These are phyloP conservation scores for Curvularia sp. DNA, from an alignment of 2,329 filamentous ascomycete genomes.

Conservation along the genomic window DNA sequence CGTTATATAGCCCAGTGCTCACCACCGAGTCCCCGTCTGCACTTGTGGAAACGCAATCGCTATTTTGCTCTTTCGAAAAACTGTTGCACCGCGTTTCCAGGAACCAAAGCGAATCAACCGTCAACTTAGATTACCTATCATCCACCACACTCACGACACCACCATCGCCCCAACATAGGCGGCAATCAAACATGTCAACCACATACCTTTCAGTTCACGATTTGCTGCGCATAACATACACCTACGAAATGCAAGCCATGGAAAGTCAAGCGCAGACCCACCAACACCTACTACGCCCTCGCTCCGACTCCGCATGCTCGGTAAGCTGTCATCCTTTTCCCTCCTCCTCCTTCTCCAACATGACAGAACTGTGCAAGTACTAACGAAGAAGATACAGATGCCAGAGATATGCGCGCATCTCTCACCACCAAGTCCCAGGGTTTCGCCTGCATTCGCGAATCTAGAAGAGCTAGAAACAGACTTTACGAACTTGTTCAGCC, in stretches of 20 bases:
- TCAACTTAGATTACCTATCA: no score
- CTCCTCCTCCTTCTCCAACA: not conserved
- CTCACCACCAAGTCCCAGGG: slow-evolving; percentile 20
- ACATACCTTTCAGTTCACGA: slow-evolving; percentile 43
- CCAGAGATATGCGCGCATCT: slow-evolving; percentile 36
- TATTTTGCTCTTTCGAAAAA: not conserved
- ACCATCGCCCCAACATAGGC: not conserved
- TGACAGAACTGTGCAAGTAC: not conserved
- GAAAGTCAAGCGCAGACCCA: slow-evolving; percentile 24
- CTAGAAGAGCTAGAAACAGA: slow-evolving; percentile 37
- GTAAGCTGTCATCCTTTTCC: slow-evolving; percentile 21
- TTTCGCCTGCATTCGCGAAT: slow-evolving; percentile 15
- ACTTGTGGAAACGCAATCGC: slow-evolving; percentile 11
- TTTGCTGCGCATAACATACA: slow-evolving; percentile 46
- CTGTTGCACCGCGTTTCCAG: not conserved
- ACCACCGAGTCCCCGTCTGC: not conserved
- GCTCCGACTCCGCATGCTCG: slow-evolving; percentile 34
- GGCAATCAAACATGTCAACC: slow-evolving; percentile 39
- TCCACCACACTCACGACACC: not conserved
- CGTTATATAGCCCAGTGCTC: slow-evolving; percentile 6
- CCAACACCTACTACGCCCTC: slow-evolving; percentile 14
- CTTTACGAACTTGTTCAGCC: slow-evolving; percentile 36
- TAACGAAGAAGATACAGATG: slow-evolving; percentile 21
- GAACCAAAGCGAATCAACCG: not conserved
- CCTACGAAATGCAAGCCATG: slow-evolving; percentile 40